These are phyloP conservation scores for Talaromyces pinophilus DNA, from an alignment of 2,329 filamentous ascomycete species.

Conservation along the genomic window DNA sequence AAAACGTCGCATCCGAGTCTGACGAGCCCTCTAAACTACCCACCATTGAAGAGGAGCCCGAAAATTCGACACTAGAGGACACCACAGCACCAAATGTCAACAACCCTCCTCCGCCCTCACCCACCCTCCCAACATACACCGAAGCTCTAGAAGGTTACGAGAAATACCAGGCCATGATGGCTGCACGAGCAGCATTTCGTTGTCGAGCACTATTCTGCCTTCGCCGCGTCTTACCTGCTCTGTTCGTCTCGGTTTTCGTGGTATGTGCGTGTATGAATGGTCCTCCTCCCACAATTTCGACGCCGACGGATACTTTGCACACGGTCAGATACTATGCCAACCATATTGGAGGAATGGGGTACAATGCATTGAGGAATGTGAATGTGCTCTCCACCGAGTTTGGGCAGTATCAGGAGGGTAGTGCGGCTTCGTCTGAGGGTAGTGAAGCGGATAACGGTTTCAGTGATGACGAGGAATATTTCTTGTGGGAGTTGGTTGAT, in stretches of 20 bases:
- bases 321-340: background rate
- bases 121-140: background rate
- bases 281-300: constrained; percentile 2
- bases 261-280: background rate
- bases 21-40: background rate
- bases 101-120: background rate
- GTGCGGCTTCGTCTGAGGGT: too few species aligned
- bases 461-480: background rate
- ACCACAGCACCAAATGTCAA: background rate
- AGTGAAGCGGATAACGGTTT: too few species aligned
- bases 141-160: background rate
- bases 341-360: background rate
- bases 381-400: background rate
- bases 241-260: background rate
- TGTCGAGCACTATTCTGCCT: background rate
- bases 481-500: background rate
- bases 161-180: background rate
- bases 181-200: background rate
- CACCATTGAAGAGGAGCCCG: background rate
- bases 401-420: background rate
- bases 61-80: background rate
- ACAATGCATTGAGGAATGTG: background rate
- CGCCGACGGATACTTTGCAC: background rate
- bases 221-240: background rate
- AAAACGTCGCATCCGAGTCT: background rate